Conservation (phyloP, 2,329 filamentous ascomycete genomes). For the Xylaria multiplex region DNA sequence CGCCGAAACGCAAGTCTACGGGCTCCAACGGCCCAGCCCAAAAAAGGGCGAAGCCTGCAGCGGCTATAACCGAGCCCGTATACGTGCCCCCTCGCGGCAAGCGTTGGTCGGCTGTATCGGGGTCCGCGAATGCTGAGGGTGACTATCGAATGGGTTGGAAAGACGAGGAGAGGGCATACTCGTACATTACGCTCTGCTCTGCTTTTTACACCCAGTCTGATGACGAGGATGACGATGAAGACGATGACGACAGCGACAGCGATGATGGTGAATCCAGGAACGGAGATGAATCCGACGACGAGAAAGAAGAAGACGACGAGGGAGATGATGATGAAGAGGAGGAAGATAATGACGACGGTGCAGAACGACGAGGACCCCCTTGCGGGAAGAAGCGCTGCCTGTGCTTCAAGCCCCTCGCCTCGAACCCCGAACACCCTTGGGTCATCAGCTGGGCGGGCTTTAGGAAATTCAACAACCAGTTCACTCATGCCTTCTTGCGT, state of each 20-base stretch:
- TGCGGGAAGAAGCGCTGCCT: conserved; percentile 46
- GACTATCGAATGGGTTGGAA: conserved; percentile 44
- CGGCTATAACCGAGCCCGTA: conserved; percentile 1
- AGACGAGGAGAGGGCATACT: conserved; percentile 45
- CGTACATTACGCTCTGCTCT: conserved; percentile 47
- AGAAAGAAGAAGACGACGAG: conserved; percentile 28
- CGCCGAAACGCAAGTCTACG: conserved; percentile 41
- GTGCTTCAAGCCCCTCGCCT: conserved; percentile 46
- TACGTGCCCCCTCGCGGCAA: conserved; percentile 39
- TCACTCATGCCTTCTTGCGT: conserved; percentile 41
- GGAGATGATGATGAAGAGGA: conserved; percentile 16
- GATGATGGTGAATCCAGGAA: conserved; percentile 26
- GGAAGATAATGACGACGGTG: conserved; percentile 6
- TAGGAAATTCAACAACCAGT: conserved; percentile 42
- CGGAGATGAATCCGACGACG: conserved; percentile 20
- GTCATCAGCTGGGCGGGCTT: conserved; percentile 47
- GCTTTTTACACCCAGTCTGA: conserved; percentile 24
- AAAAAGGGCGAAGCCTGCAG: conserved; percentile 39
- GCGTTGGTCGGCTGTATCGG: conserved; percentile 50
- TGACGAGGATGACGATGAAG: conserved; percentile 23
- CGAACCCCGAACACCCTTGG: conserved; percentile 50
- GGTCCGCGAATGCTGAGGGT: conserved; percentile 49
- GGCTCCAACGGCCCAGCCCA: conserved; percentile 27
- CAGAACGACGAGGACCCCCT: conserved; percentile 31
- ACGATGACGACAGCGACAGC: conserved; percentile 11